Percentiles rank a stretch among this genome's conserved stretches.
These are phyloP conservation scores for Aspergillus transmontanensis DNA, from an alignment of 2,329 filamentous ascomycete species.

Conservation along the genomic window DNA sequence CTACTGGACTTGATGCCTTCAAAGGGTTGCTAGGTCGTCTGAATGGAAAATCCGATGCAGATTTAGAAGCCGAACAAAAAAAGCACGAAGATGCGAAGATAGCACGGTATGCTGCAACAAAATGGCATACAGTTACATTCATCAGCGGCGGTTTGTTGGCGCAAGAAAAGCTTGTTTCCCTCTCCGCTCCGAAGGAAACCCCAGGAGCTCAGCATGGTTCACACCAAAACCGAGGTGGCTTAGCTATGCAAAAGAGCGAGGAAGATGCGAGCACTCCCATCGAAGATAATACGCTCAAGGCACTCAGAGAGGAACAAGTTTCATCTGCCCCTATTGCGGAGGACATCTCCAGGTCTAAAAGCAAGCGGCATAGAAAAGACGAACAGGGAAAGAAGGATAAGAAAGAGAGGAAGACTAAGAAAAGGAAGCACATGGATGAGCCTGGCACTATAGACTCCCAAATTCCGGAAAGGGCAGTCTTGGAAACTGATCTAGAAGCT, in stretches of 20 bases:
- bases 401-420: slow-evolving; percentile 37
- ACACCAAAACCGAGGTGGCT: not conserved
- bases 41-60: slow-evolving; percentile 81
- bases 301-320: not conserved
- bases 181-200: slow-evolving; percentile 20
- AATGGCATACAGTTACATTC: slow-evolving; percentile 81
- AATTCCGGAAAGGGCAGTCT: not conserved
- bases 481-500: slow-evolving; percentile 21
- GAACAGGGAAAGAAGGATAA: slow-evolving; percentile 17
- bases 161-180: slow-evolving; percentile 56
- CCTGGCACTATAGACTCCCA: slow-evolving; percentile 28
- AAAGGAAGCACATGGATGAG: slow-evolving; percentile 38
- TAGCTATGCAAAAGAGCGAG: not conserved
- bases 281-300: not conserved
- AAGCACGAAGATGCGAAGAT: slow-evolving; percentile 70
- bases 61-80: slow-evolving; percentile 70
- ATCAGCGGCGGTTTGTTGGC: slow-evolving; percentile 77
- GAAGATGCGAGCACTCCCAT: not conserved
- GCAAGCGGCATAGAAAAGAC: slow-evolving; percentile 15
- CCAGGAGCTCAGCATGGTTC: not conserved
- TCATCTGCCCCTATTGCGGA: not conserved
- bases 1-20: slow-evolving; percentile 84
- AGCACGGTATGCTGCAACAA: slow-evolving; percentile 71
- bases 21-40: slow-evolving; percentile 83
- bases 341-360: not conserved